Evolutionary conservation across 2,329 filamentous ascomycete species (phyloP).

Genomic region (Cladosporium oxysporum): DNA sequence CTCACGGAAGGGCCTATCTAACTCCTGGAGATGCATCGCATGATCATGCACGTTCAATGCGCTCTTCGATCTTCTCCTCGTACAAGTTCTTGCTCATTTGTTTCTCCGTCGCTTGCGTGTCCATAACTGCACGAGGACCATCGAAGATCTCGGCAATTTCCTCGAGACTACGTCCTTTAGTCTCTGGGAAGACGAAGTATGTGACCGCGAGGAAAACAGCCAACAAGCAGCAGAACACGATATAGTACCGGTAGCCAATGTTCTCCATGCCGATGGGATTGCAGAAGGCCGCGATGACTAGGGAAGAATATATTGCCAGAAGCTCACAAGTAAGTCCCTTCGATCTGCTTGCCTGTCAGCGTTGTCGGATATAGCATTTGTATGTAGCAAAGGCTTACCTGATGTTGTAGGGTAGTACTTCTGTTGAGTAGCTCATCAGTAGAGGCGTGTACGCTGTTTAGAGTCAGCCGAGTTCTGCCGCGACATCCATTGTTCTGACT

Average conservation of each 20-base stretch:
- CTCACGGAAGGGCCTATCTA: not conserved
- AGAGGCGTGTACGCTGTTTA: conserved; percentile 27
- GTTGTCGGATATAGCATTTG: not conserved
- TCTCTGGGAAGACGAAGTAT: conserved; percentile 58
- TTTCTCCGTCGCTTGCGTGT: not conserved
- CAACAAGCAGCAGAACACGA: conserved; percentile 49
- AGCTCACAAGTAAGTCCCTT: conserved; percentile 31
- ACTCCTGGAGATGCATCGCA: not conserved
- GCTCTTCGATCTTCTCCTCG: conserved; percentile 27
- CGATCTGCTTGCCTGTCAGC: conserved; percentile 20
- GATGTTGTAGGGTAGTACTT: conserved; percentile 32
- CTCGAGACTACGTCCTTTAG: conserved; percentile 31
- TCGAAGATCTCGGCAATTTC: conserved; percentile 31
- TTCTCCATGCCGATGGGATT: conserved; percentile 37
- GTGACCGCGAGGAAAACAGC: conserved; percentile 37
- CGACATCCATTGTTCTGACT: not conserved
- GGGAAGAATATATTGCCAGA: conserved; percentile 30
- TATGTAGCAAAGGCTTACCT: conserved; percentile 20
- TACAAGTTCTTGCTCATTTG: conserved; percentile 15
- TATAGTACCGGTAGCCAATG: conserved; percentile 58
- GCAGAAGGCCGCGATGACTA: conserved; percentile 35
- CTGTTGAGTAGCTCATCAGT: conserved; percentile 19
- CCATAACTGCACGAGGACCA: not conserved
- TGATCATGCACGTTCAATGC: conserved; percentile 19
- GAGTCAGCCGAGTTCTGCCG: not conserved